Evolutionary conservation across 1,284 basidiomycete species (phyloP), one percentile per base, ranked within the genome.

Genomic region (Naganishia cerealis): DNA sequence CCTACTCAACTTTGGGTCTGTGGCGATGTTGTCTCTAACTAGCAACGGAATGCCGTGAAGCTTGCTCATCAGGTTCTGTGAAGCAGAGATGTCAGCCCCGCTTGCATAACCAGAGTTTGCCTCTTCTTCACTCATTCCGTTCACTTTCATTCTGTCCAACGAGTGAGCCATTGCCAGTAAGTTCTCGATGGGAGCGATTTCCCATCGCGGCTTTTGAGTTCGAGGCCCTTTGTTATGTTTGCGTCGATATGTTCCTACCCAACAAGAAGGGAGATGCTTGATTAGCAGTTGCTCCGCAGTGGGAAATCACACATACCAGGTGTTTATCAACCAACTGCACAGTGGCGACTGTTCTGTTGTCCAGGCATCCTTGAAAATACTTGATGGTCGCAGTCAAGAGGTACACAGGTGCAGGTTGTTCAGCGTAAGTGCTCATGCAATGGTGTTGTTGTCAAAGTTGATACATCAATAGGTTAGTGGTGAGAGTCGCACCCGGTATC

Each of bases 291-390:
- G n/a, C n/a, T n/a, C n/a, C n/a, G n/a, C n/a, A n/a, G n/a, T n/a
- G n/a, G n/a, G n/a, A n/a, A n/a, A n/a, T n/a, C n/a, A n/a, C n/a
- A n/a, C n/a, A n/a, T n/a, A n/a, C n/a, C 48, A 76, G 50, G 54
- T 74, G 74, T 2, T 24, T 21, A 33, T 73, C 50, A 1, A 73
- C 68, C 1, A 76, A 65, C 42, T 73, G 66, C 1, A 73, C 70
- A 56, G 70, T 72, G 33, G 73, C 73, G 39, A 73, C 36, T 6
- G 48, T 71, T 3, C 71, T 72, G 33, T 73, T 69, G 3, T 12
- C 39, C 21, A 75, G 61, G 43, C 56, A 68, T 5, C 42, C 33
- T 21, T 71, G 61, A 9, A 76, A 62, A 21, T 74, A 72, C 24
- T 59, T 58, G 15, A 75, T 68, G 16, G 71, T 67, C 3, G 63